Percentiles rank a stretch among this genome's conserved stretches.
These are phyloP conservation scores for Mortierella sp. DNA, from an alignment of 371 early-diverging fungal genomes.

Conservation along the genomic window DNA sequence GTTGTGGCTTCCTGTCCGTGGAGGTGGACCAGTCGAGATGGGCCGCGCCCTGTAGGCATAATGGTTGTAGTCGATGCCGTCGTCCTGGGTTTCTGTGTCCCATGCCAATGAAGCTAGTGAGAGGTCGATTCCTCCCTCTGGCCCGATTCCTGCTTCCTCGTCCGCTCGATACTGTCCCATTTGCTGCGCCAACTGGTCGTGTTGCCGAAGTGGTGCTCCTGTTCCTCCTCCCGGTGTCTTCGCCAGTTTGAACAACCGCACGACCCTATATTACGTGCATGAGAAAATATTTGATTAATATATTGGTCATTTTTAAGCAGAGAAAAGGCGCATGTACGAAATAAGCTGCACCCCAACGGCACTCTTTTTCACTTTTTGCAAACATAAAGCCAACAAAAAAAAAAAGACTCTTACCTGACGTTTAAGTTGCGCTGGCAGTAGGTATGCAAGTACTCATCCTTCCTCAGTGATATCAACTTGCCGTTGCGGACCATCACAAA, in stretches of 20 bases:
- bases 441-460: slow-evolving; percentile 53
- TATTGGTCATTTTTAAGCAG: neutral
- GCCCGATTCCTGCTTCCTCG: slow-evolving; percentile 16
- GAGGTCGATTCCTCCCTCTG: slow-evolving; percentile 44
- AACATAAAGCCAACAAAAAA: neutral
- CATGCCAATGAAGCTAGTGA: slow-evolving; percentile 43
- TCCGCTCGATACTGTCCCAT: slow-evolving; percentile 23
- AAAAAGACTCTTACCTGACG: slow-evolving; percentile 31
- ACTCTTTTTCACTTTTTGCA: neutral
- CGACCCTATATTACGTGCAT: slow-evolving; percentile 25
- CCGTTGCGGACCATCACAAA: slow-evolving; percentile 36
- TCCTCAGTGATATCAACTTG: slow-evolving; percentile 36
- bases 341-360: neutral
- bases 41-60: slow-evolving; percentile 54
- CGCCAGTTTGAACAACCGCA: slow-evolving; percentile 41
- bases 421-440: slow-evolving; percentile 53
- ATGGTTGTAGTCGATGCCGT: slow-evolving; percentile 42
- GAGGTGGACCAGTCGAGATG: slow-evolving; percentile 35
- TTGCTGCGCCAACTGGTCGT: slow-evolving; percentile 43
- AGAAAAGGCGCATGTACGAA: neutral
- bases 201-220: slow-evolving; percentile 35
- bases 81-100: slow-evolving; percentile 56
- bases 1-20: slow-evolving; percentile 5
- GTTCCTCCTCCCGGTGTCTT: slow-evolving; percentile 41
- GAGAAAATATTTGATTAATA: neutral